Base-by-base conservation (phyloP, 139 green algal species). In the Gonium pectorale region DNA sequence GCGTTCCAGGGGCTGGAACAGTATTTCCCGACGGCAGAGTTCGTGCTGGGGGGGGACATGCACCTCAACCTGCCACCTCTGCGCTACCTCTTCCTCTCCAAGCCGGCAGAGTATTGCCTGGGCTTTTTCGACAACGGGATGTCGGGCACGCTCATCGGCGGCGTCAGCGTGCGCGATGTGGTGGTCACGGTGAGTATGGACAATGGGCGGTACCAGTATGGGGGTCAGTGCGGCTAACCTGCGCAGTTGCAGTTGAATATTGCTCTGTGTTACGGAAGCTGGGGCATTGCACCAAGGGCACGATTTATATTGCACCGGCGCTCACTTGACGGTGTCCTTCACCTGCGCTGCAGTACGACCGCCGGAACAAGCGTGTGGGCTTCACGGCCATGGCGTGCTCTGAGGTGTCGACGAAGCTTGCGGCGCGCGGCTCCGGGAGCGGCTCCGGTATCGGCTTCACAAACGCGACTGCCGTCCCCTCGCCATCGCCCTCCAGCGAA, bases 71-170 rank as follows among this genome's bases (percentile, higher is more conserved):
- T 97, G 31, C 62, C 73, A 44, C 95, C 96, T 0, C 78, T 96
- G 31, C 97, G 96, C 87, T 99, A 99, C 91, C 92, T 99, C 51
- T 99, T 98, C 86, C 71, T 92, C 80, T 91, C 90, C 21, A 75
- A 90, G 49, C 49, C 54, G 0, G 92, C 90, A 21, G 92, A 93
- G 62, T 98, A 97, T 82, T 99, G 96, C 91, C 81, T 99, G 67
- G 96, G 96, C 21, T 59, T 99, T 0, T 98, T 99, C 83, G 94
- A 98, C 89, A 98, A 99, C 80, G 90, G 86, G 1, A 35, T 68
- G 7, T 44, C 83, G 40, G 96, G 96, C 24, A 96, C 94, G 4
- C 89, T 99, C 11, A 87, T 99, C 13, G 96, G 96, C 22, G 96
- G 93, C 75, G 96, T 98, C 56, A 92, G 91, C 4, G 93, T 97